Percentiles rank a stretch among this genome's conserved stretches.
phyloP scores from a whole-genome alignment of 352 stramenopile genomes.

The Phytophthora boehmeriae region DNA sequence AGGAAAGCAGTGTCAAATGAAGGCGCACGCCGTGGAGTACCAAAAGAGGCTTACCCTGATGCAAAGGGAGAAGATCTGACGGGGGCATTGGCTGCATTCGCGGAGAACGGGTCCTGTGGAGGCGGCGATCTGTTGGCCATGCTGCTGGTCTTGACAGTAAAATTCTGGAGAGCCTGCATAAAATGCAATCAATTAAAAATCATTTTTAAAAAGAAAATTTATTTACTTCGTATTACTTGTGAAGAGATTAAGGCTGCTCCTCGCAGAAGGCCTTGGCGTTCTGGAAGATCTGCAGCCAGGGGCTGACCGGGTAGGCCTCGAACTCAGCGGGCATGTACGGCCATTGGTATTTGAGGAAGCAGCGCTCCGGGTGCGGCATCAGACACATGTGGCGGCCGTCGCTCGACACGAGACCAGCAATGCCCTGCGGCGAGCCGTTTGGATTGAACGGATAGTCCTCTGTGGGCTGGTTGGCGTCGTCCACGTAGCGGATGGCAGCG shows the following conservation, averaged over 20 bases:
- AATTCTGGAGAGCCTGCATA: neutral
- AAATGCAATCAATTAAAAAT: neutral
- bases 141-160: neutral
- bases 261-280: slow-evolving; percentile 96
- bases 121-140: slow-evolving; percentile 8
- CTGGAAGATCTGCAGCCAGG: slow-evolving; percentile 97
- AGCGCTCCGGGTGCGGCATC: slow-evolving; percentile 98
- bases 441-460: slow-evolving; percentile 98
- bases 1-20: slow-evolving; percentile 7
- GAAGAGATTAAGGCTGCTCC: neutral
- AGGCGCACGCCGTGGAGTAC: neutral
- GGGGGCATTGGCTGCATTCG: neutral
- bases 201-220: no score
- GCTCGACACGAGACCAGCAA: slow-evolving; percentile 94
- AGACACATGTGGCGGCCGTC: slow-evolving; percentile 97
- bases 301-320: slow-evolving; percentile 73
- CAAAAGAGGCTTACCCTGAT: slow-evolving; percentile 21
- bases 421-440: slow-evolving; percentile 96
- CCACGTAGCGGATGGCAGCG: slow-evolving; percentile 94
- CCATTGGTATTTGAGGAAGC: slow-evolving; percentile 97
- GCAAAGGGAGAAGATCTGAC: slow-evolving; percentile 28
- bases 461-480: slow-evolving; percentile 93
- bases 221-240: no score
- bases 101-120: slow-evolving; percentile 3
- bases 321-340: slow-evolving; percentile 91